Evolutionary conservation across 257 asterid genomes (phyloP).

Genomic region (Penstemon newberryi): DNA sequence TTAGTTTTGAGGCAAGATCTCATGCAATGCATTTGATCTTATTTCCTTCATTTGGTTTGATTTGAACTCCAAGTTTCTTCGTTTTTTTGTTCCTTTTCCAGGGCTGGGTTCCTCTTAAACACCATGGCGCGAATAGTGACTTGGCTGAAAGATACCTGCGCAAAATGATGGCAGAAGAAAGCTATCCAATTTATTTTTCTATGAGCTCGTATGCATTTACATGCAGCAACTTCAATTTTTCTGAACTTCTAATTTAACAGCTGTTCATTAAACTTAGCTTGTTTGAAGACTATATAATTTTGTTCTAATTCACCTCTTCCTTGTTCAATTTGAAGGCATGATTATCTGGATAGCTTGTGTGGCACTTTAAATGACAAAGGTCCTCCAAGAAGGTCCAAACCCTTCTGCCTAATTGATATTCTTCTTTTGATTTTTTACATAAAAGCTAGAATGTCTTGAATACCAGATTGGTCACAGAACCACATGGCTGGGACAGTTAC

Average conservation of each 20-base stretch:
- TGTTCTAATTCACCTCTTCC: background rate
- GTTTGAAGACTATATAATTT: constrained; percentile 21
- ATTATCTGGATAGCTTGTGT: constrained; percentile 67
- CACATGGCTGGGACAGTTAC: too few species aligned
- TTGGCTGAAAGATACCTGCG: constrained; percentile 47
- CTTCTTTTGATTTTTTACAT: too few species aligned
- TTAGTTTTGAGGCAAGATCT: constrained; percentile 7
- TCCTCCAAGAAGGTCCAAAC: constrained; percentile 72
- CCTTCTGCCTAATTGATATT: too few species aligned
- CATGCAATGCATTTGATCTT: background rate
- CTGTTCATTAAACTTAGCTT: constrained; percentile 18
- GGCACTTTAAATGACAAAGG: constrained; percentile 42
- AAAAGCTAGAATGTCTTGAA: too few species aligned
- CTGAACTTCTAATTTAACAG: constrained; percentile 2
- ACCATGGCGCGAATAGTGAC: constrained; percentile 59
- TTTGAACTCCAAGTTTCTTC: constrained; percentile 5
- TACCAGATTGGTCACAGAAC: too few species aligned
- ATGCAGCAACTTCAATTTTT: constrained; percentile 18
- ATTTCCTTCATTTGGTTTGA: background rate
- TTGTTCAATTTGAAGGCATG: constrained; percentile 53
- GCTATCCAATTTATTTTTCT: constrained; percentile 51
- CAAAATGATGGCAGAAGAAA: constrained; percentile 51
- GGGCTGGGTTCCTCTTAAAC: constrained; percentile 80
- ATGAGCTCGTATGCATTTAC: constrained; percentile 66
- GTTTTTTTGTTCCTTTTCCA: constrained; percentile 30